Evolutionary conservation across 2,329 filamentous ascomycete genomes (phyloP), one percentile per base, ranked within the genome.

Genomic region (Claviceps arundinis): DNA sequence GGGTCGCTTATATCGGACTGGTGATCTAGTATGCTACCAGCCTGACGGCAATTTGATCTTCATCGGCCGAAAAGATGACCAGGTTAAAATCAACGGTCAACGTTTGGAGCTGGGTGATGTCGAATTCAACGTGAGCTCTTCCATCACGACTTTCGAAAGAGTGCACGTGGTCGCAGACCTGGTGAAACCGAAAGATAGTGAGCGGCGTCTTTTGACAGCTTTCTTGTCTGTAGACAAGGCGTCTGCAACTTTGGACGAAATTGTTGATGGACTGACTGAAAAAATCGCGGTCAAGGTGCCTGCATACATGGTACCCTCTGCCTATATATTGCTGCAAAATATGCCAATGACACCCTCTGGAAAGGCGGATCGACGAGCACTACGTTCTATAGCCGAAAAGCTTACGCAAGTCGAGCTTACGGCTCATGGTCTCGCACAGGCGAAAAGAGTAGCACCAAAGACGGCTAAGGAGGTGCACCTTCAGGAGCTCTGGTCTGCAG

Each of bases 11-110:
- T 61, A 59, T 30, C 58, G 57, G 47, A 60, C 61, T 1, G 61
- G 61, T 0, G 62, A 63, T 44, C 43, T 61, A 1, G 54, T 58
- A 11, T 53, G 56, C 13, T 65, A 66, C 24, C 55, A 62, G 37
- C 24, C 51, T 0, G 61, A 73, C 48, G 69, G 69, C 4, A 57
- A 54, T n/a, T 59, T 75, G 5, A 54, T 61, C 0, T 73, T 68
- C 48, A 56, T 76, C 41, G 37, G 47, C 2, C 74, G 74, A 40
- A 65, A 77, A 56, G 77, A 81, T 56, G 67, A 65, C 0, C 77
- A 81, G 58, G 69, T 80, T 40, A 81, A 81, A 57, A 62, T 81
- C 13, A 68, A 70, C n/a, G 80, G 81, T 44, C 56, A 57, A 41
- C 54, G 56, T 1, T 45, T 57, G 13, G 56, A 57, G 48, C 49